Conservation (phyloP, 768 basidiomycete genomes). For the Mycena albidolilacea region DNA sequence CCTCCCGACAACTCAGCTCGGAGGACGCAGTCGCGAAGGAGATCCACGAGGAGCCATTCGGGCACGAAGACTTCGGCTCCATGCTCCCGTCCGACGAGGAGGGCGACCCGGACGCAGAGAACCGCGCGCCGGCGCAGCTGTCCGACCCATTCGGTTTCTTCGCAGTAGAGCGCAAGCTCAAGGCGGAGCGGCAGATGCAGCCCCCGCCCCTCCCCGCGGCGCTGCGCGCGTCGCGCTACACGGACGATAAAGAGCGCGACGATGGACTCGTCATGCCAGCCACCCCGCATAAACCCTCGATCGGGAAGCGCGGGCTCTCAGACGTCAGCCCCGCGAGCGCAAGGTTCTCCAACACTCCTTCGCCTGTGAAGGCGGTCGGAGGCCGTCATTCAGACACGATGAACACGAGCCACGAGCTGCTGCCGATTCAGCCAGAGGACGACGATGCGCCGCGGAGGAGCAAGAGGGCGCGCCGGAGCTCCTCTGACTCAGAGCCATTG, state of each 20-base stretch:
- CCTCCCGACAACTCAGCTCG: slow-evolving; percentile 18
- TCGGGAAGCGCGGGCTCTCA: slow-evolving; percentile 48
- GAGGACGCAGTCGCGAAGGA: slow-evolving; percentile 27
- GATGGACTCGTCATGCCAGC: slow-evolving; percentile 45
- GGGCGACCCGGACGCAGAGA: slow-evolving; percentile 34
- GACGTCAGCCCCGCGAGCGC: slow-evolving; percentile 52
- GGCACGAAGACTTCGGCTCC: slow-evolving; percentile 24
- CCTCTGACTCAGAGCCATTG: slow-evolving; percentile 22
- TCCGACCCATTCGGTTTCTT: slow-evolving; percentile 74
- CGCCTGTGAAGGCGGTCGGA: slow-evolving; percentile 50
- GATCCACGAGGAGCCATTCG: slow-evolving; percentile 11
- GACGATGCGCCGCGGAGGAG: slow-evolving; percentile 31
- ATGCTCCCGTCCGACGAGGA: slow-evolving; percentile 30
- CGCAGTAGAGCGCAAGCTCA: slow-evolving; percentile 66
- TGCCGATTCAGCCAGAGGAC: slow-evolving; percentile 13
- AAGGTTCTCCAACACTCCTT: slow-evolving; percentile 53
- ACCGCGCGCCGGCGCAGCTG: slow-evolving; percentile 37
- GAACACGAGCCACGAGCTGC: neutral
- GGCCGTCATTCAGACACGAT: neutral
- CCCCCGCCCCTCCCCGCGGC: slow-evolving; percentile 40
- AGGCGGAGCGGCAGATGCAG: slow-evolving; percentile 53
- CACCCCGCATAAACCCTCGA: slow-evolving; percentile 52
- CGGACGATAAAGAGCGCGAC: slow-evolving; percentile 35
- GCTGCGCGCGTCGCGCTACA: slow-evolving; percentile 41
- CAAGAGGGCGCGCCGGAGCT: slow-evolving; percentile 29